phyloP scores from a whole-genome alignment of 345 rosid genomes.

The Citrus maxima region DNA sequence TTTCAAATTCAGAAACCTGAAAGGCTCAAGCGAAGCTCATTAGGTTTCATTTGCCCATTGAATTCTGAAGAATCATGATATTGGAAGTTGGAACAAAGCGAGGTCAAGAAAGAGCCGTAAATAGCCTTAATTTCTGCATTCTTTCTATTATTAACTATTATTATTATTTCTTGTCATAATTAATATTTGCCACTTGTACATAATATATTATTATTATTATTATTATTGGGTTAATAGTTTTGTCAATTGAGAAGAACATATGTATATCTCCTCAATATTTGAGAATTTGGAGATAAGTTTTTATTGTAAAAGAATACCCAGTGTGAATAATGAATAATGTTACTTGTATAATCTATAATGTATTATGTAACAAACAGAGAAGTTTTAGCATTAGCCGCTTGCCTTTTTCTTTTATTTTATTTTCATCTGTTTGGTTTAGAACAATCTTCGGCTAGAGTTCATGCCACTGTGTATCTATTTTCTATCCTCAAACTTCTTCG shows the following conservation, averaged over 20 bases:
- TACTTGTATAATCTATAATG: too few relatives aligned
- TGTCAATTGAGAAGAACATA: neutral
- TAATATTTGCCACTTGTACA: neutral
- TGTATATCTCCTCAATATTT: neutral
- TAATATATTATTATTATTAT: neutral
- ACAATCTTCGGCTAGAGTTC: too few relatives aligned
- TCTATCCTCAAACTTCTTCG: too few relatives aligned
- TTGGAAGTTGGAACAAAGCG: neutral
- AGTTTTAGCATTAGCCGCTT: neutral
- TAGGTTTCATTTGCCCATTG: neutral
- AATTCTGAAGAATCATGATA: neutral
- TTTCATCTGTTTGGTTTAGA: too few relatives aligned
- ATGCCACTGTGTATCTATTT: too few relatives aligned
- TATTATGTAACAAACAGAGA: neutral
- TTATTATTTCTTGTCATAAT: neutral
- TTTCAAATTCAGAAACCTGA: neutral
- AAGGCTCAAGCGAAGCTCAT: neutral
- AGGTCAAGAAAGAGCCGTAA: neutral
- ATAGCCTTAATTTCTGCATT: neutral
- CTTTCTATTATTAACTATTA: conserved; percentile 2
- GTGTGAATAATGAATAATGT: too few relatives aligned
- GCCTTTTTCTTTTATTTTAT: too few relatives aligned
- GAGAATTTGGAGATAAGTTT: neutral
- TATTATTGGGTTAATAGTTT: neutral
- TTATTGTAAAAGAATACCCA: neutral